Base-by-base conservation (phyloP, 805 yeast species). In the Candida endomychidarum region DNA sequence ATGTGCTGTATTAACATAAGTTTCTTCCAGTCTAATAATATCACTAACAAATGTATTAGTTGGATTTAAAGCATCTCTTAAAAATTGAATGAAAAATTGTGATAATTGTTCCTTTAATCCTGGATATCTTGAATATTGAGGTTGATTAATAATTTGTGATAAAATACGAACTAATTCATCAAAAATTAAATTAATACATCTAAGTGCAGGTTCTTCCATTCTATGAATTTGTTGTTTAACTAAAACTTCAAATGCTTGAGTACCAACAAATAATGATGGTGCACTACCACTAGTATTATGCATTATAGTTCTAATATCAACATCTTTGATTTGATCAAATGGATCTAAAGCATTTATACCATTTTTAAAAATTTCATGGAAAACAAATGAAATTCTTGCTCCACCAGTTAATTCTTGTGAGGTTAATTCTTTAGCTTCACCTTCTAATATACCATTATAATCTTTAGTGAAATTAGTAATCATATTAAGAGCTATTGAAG, bases 281-380 rank as follows among this genome's bases (percentile, higher is more conserved):
- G 98, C 81, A 23, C 96, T 84, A 56, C 99, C 99, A 7, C 96
- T 85, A 30, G 97, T 86, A 64, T 91, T 91, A 71, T 93, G 91
- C 83, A 91, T 84, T 49, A 93, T 93, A 14, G 98, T 91, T 67
- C 99, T 81, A 56, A 91, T 91, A 61, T 91, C 99, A 21, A 87
- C 83, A 60, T 91, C 97, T 65, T 88, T 87, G 54, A 91, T 89
- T 63, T 89, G 96, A 60, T 91, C 97, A 61, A 88, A 93, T 37
- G 99, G 99, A 63, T 91, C 98, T 42, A 91, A 74, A 0, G 96
- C 86, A 57, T 80, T 78, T 41, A 91, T 76, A 67, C 98, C 98
- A 61, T 87, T 90, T 58, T 91, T 83, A 72, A 81, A 91, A 42
- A 93, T 85, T 69, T 91, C 98, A 62, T 91, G 98, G 72, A 91